A percentile compares a stretch with the other conserved stretches of the same genome.
Conservation (phyloP, 805 yeast genomes). For the Hanseniaspora taiwanica region DNA sequence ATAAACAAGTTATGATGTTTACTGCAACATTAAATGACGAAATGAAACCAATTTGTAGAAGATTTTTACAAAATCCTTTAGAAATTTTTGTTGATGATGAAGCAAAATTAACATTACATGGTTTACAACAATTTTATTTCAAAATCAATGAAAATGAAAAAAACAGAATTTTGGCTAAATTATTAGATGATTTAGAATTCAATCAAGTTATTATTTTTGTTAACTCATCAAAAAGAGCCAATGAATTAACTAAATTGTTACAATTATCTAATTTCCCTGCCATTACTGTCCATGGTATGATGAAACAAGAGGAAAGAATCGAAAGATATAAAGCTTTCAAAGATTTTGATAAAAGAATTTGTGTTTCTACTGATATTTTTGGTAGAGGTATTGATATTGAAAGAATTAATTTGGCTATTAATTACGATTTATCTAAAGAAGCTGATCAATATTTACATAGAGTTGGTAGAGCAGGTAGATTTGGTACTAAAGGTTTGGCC, state of each 20-base stretch:
- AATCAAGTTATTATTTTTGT: conserved; percentile 97
- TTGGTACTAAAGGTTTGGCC: conserved; percentile 97
- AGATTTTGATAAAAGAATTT: conserved; percentile 96
- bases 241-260: conserved; percentile 77
- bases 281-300: conserved; percentile 88
- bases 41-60: conserved; percentile 92
- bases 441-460: conserved; percentile 98
- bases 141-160: conserved; percentile 84
- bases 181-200: conserved; percentile 88
- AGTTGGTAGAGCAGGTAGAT: conserved; percentile 99
- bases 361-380: conserved; percentile 95
- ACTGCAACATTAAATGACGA: conserved; percentile 92
- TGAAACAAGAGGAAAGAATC: conserved; percentile 96
- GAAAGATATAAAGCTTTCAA: conserved; percentile 91
- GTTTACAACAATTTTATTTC: conserved; percentile 91
- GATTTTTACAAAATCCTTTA: conserved; percentile 94
- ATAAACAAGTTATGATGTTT: conserved; percentile 98
- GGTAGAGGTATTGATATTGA: conserved; percentile 99
- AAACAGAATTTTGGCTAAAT: conserved; percentile 83
- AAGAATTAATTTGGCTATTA: conserved; percentile 95
- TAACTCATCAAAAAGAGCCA: conserved; percentile 81
- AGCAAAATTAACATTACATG: conserved; percentile 92
- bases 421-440: conserved; percentile 90
- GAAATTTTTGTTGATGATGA: conserved; percentile 97
- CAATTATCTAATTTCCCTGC: conserved; percentile 94